These are phyloP conservation scores for Tylopilus sp. DNA, from an alignment of 1,284 basidiomycete genomes.

Conservation along the genomic window DNA sequence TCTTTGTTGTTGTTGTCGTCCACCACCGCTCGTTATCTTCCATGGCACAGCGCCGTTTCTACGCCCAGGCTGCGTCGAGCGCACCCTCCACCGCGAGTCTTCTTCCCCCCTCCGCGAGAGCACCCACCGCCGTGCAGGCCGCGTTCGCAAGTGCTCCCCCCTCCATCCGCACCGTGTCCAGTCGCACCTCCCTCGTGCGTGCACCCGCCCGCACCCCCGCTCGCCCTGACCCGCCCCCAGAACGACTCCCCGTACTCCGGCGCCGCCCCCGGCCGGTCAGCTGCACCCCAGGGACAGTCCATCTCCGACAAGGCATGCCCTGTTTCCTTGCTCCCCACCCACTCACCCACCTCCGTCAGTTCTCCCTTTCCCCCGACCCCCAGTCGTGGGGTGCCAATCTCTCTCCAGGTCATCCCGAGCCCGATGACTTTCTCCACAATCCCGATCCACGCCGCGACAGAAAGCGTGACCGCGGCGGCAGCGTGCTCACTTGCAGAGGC, in stretches of 20 bases:
- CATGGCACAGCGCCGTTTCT: conserved; percentile 34
- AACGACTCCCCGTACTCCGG: conserved; percentile 46
- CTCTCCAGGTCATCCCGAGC: conserved; percentile 55
- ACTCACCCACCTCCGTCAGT: conserved; percentile 41
- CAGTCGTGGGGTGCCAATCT: conserved; percentile 65
- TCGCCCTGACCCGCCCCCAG: conserved; percentile 29
- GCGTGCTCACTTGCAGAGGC: conserved; percentile 71
- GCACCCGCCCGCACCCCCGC: not conserved
- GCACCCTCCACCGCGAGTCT: conserved; percentile 58
- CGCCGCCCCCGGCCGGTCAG: conserved; percentile 28
- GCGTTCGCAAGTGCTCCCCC: conserved; percentile 45
- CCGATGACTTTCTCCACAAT: conserved; percentile 73
- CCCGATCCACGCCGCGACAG: conserved; percentile 72
- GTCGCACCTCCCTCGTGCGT: conserved; percentile 44
- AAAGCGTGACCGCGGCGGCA: conserved; percentile 58
- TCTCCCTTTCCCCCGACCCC: conserved; percentile 71
- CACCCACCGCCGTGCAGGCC: conserved; percentile 41
- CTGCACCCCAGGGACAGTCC: conserved; percentile 30
- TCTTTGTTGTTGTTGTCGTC: not conserved
- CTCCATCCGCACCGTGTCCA: conserved; percentile 41
- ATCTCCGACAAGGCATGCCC: conserved; percentile 50
- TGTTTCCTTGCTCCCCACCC: not conserved
- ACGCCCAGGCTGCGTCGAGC: conserved; percentile 34
- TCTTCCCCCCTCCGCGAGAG: conserved; percentile 40
- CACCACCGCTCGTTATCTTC: conserved; percentile 16